Evolutionary conservation across 2,329 filamentous ascomycete species (phyloP), one percentile per base, ranked within the genome.

Genomic region (Chaetomium sp.): DNA sequence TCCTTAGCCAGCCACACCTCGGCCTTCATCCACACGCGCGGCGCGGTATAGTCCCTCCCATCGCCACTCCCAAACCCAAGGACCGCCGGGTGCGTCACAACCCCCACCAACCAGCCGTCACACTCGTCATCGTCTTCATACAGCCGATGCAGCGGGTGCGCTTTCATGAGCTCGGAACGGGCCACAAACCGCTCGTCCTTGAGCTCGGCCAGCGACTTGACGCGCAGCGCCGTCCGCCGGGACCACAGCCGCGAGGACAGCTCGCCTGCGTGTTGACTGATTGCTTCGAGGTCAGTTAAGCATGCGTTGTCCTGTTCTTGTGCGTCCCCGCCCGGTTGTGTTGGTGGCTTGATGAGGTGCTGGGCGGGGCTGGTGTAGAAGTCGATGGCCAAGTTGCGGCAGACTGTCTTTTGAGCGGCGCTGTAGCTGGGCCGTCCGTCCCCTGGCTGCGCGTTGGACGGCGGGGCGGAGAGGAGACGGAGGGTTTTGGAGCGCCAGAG

Each of bases 121-220:
- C 53, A 55, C 32, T 36, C 12, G 36, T 52, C 49, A n/a, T 55
- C 53, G n/a, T 55, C 53, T 14, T 55, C 53, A 19, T 52, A 52
- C 8, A 55, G 33, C 9, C 43, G 48, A 42, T 55, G 53, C 12
- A 55, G 43, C 4, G 48, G 53, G 10, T 55, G 53, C 37, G 53
- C 53, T 37, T 32, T 48, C 33, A 51, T 27, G 2, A 43, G 5
- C 1, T 55, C 48, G 32, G 42, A 47, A 4, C 11, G 6, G 6
- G 7, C 8, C 11, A 6, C 9, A 11, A 48, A 53, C 14, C 12
- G 44, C 37, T 14, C 3, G 11, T 43, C 8, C 4, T 19, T 7
- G 11, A 53, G 52, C 11, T 53, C 44, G 12, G 7, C 14, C 43
- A 53, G 34, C 5, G 35, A 14, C 32, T 14, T 3, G 9, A 53